Evolutionary conservation across 2,329 filamentous ascomycete species (phyloP).

Genomic region (Clarireedia monteithiana): DNA sequence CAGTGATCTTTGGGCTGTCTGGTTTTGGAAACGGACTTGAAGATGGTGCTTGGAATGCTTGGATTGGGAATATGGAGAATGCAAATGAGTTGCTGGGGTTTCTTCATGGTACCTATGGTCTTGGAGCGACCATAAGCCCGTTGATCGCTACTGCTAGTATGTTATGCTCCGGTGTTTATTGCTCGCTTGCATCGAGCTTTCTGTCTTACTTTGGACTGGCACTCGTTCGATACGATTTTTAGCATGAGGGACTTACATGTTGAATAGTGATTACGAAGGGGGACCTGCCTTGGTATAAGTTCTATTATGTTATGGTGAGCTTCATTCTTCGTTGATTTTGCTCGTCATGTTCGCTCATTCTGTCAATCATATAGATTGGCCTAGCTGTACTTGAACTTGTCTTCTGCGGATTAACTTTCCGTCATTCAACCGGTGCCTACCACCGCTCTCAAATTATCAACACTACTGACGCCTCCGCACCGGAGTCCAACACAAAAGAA

Average conservation of each 20-base stretch:
- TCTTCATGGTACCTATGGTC: constrained; percentile 63
- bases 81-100: constrained; percentile 69
- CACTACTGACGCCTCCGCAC: constrained; percentile 27
- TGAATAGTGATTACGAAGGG: constrained; percentile 64
- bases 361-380: constrained; percentile 34
- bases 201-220: not conserved
- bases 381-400: constrained; percentile 48
- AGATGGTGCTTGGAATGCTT: constrained; percentile 52
- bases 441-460: constrained; percentile 46
- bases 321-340: not conserved
- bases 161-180: not conserved
- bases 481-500: constrained; percentile 20
- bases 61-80: constrained; percentile 56
- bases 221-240: constrained; percentile 28
- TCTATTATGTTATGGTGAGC: constrained; percentile 68
- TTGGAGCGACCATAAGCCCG: constrained; percentile 63
- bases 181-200: not conserved
- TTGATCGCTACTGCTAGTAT: constrained; percentile 11
- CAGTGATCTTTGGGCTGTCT: constrained; percentile 55
- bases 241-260: constrained; percentile 38
- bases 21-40: constrained; percentile 65
- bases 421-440: constrained; percentile 47
- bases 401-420: constrained; percentile 49
- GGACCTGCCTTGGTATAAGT: constrained; percentile 58
- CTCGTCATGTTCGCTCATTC: not conserved